Evolutionary conservation across 2,329 filamentous ascomycete species (phyloP).

Genomic region (Aquanectria penicillioides): DNA sequence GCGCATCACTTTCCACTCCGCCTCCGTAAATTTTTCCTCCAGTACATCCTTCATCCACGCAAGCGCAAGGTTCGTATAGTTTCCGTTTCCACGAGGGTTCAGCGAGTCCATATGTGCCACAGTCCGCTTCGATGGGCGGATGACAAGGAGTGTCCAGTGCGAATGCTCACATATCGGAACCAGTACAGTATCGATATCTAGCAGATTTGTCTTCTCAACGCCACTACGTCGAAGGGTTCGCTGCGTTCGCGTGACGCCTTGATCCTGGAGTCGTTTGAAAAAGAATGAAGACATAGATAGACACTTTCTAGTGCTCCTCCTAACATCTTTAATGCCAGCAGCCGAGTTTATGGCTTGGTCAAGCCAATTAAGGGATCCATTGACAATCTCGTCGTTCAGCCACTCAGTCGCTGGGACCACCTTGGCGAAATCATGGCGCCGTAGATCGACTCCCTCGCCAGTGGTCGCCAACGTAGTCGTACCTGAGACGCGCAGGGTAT

Average conservation of each 20-base stretch:
- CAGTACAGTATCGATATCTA: conserved; percentile 73
- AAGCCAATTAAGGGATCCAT: conserved; percentile 70
- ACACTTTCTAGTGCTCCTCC: conserved; percentile 64
- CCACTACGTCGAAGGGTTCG: conserved; percentile 67
- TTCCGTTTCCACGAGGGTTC: conserved; percentile 50
- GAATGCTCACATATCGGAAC: conserved; percentile 72
- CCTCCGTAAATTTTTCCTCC: conserved; percentile 58
- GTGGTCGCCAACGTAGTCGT: conserved; percentile 55
- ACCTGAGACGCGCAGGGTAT: conserved; percentile 48
- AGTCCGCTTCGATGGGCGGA: conserved; percentile 68
- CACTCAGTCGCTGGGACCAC: conserved; percentile 67
- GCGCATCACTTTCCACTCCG: conserved; percentile 69
- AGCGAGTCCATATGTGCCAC: conserved; percentile 79
- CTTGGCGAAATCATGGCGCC: conserved; percentile 69
- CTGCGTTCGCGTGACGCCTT: conserved; percentile 58
- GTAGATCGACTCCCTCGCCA: conserved; percentile 60
- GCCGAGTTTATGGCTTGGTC: conserved; percentile 67
- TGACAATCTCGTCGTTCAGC: conserved; percentile 83
- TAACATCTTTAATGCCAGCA: conserved; percentile 61
- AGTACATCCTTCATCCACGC: conserved; percentile 69
- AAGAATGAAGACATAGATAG: conserved; percentile 74
- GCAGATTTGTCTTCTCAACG: conserved; percentile 68
- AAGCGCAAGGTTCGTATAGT: conserved; percentile 55
- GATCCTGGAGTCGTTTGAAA: conserved; percentile 63
- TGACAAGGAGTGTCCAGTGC: conserved; percentile 79